Conservation (phyloP, 1,139 yeast genomes). For the Petasospora rhodanensis region DNA sequence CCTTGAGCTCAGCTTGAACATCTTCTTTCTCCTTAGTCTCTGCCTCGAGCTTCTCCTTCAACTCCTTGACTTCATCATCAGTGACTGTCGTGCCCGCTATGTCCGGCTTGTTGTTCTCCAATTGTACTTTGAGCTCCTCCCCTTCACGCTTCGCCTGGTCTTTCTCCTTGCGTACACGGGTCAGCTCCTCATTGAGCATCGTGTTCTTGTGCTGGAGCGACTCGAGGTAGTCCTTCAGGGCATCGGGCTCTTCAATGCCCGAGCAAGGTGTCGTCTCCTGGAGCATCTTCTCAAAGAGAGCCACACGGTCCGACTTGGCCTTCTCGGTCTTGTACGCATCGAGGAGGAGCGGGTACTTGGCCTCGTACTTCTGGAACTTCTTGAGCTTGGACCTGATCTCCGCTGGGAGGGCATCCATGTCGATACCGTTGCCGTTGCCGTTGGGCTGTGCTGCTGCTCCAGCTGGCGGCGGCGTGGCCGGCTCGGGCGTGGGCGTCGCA, state of each 20-base stretch:
- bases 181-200: slow-evolving; percentile 37
- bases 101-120: neutral
- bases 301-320: slow-evolving; percentile 56
- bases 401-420: slow-evolving; percentile 43
- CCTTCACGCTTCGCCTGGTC: slow-evolving; percentile 16
- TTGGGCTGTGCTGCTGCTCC: no score
- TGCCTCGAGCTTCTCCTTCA: slow-evolving; percentile 1
- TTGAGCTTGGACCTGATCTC: slow-evolving; percentile 58
- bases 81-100: slow-evolving; percentile 6
- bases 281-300: slow-evolving; percentile 62
- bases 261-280: slow-evolving; percentile 80
- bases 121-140: slow-evolving; percentile 5
- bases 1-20: slow-evolving; percentile 1
- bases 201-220: slow-evolving; percentile 56
- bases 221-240: slow-evolving; percentile 63
- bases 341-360: slow-evolving; percentile 75
- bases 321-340: slow-evolving; percentile 85
- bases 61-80: slow-evolving; percentile 2
- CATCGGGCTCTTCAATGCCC: slow-evolving; percentile 60
- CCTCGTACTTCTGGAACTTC: slow-evolving; percentile 84
- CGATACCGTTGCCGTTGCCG: no score
- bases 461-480: no score
- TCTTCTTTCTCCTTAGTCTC: neutral
- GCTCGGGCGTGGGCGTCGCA: no score
- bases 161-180: slow-evolving; percentile 11